These are phyloP conservation scores for Emergomyces pasteurianus DNA, from an alignment of 2,329 filamentous ascomycete genomes.

Conservation along the genomic window DNA sequence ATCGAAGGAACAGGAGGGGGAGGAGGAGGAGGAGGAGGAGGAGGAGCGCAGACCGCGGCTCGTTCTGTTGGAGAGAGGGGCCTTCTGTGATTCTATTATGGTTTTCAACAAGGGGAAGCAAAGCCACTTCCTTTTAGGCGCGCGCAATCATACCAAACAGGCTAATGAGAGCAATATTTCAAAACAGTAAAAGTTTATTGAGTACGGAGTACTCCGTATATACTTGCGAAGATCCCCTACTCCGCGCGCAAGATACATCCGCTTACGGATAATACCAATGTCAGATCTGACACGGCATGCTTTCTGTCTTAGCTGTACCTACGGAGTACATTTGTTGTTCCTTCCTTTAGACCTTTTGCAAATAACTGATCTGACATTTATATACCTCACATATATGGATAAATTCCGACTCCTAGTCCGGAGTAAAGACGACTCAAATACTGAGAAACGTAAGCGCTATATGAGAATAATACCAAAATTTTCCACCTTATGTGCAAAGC, in stretches of 20 bases:
- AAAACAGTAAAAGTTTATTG: neutral
- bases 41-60: constrained; percentile 3
- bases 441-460: neutral
- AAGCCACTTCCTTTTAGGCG: neutral
- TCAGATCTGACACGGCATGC: neutral
- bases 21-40: constrained; percentile 18
- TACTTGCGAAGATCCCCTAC: neutral
- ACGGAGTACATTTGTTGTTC: neutral
- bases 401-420: neutral
- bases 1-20: constrained; percentile 22
- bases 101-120: neutral
- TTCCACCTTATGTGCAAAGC: no score
- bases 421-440: neutral
- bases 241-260: neutral
- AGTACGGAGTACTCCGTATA: no score
- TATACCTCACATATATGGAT: neutral
- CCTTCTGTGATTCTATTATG: constrained; percentile 12
- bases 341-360: neutral
- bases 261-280: neutral
- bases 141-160: neutral
- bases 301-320: no score
- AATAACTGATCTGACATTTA: neutral
- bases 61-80: constrained; percentile 14
- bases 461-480: neutral
- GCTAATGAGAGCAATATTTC: neutral